These are phyloP conservation scores for Aspergillus arachidicola DNA, from an alignment of 2,329 filamentous ascomycete genomes.

Conservation along the genomic window DNA sequence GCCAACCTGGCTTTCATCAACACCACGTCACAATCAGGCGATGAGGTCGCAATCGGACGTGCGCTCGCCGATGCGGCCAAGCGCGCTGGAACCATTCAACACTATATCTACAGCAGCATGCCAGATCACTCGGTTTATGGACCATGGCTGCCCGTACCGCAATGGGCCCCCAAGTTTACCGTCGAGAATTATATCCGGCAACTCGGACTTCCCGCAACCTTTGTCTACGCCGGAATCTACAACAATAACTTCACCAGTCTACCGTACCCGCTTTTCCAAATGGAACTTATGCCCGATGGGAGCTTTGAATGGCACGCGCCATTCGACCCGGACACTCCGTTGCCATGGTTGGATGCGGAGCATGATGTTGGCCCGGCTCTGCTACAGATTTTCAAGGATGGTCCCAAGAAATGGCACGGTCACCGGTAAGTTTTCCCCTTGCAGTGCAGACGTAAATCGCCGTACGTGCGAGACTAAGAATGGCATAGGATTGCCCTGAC, in stretches of 20 bases:
- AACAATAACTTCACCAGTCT: constrained; percentile 98
- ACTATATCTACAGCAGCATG: constrained; percentile 97
- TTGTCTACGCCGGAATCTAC: constrained; percentile 96
- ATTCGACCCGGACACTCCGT: constrained; percentile 83
- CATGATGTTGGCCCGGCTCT: constrained; percentile 93
- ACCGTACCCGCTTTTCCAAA: constrained; percentile 90
- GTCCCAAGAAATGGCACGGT: constrained; percentile 78
- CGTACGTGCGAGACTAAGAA: constrained; percentile 13
- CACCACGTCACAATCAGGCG: constrained; percentile 87
- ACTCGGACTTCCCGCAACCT: constrained; percentile 81
- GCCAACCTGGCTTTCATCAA: constrained; percentile 95
- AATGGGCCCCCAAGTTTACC: constrained; percentile 91
- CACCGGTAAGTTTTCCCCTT: constrained; percentile 57
- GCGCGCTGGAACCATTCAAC: constrained; percentile 72
- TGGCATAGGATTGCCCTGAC: constrained; percentile 74
- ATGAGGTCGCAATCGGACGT: constrained; percentile 87
- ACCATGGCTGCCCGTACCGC: constrained; percentile 79
- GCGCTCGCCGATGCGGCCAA: constrained; percentile 88
- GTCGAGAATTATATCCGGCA: constrained; percentile 89
- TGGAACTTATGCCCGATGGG: constrained; percentile 82
- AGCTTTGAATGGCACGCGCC: constrained; percentile 92
- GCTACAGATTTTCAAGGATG: constrained; percentile 93
- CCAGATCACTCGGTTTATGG: constrained; percentile 86
- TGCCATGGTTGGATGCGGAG: constrained; percentile 95
- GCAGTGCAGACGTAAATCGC: neutral